Evolutionary conservation across 768 basidiomycete species (phyloP).

Genomic region (Lentinula aciculospora): DNA sequence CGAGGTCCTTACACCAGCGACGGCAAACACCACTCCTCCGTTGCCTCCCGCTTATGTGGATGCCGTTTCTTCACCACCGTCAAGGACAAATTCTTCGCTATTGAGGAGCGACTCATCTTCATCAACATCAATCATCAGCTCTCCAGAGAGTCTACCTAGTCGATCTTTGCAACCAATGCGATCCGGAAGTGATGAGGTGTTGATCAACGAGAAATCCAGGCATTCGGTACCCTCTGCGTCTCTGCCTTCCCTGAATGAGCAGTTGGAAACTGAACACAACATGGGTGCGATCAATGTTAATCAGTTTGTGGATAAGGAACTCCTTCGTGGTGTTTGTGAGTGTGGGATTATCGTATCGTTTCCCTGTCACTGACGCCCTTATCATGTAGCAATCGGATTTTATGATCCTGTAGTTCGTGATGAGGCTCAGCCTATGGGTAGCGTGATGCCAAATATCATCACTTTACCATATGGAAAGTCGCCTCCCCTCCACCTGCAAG

Average conservation of each 20-base stretch:
- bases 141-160: conserved; percentile 1
- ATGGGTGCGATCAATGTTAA: conserved; percentile 26
- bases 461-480: conserved; percentile 64
- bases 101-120: not conserved
- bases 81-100: not conserved
- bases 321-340: conserved; percentile 61
- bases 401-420: conserved; percentile 47
- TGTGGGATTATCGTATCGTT: conserved; percentile 15
- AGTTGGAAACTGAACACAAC: conserved; percentile 8
- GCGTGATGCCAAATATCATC: conserved; percentile 66
- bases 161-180: not conserved
- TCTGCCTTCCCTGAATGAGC: not conserved
- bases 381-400: conserved; percentile 60
- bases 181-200: not conserved
- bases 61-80: conserved; percentile 1
- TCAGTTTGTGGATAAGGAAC: conserved; percentile 53
- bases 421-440: conserved; percentile 39
- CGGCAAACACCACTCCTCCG: conserved; percentile 10
- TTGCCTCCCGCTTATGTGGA: conserved; percentile 5
- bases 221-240: not conserved
- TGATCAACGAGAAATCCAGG: not conserved
- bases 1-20: not conserved
- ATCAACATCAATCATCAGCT: not conserved
- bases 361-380: not conserved
- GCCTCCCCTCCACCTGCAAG: conserved; percentile 67